Evolutionary conservation across 2,329 filamentous ascomycete genomes (phyloP).

Genomic region (Ciborinia camelliae): DNA sequence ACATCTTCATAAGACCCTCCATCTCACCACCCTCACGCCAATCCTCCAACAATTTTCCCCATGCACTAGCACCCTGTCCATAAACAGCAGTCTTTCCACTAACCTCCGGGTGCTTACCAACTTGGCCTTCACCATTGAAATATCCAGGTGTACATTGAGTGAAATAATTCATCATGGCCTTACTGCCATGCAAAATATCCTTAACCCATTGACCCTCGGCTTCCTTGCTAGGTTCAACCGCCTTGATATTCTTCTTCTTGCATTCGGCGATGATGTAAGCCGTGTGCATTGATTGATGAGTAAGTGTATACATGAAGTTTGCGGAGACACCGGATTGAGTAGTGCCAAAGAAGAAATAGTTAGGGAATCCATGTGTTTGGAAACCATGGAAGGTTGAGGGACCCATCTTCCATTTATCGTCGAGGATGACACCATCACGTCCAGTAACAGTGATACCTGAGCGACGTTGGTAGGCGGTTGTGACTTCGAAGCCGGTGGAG

Average conservation of each 20-base stretch:
- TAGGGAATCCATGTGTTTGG: constrained; percentile 14
- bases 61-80: constrained; percentile 12
- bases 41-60: constrained; percentile 14
- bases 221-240: background rate
- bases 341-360: constrained; percentile 18
- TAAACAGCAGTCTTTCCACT: background rate
- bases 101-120: background rate
- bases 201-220: constrained; percentile 9
- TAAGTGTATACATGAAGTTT: constrained; percentile 18
- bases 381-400: constrained; percentile 13
- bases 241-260: constrained; percentile 1
- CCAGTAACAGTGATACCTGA: constrained; percentile 7
- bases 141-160: constrained; percentile 11
- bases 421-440: background rate
- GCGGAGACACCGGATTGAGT: constrained; percentile 13
- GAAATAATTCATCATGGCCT: constrained; percentile 8
- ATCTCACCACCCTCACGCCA: constrained; percentile 10
- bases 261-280: constrained; percentile 12
- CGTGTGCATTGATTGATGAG: background rate
- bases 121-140: constrained; percentile 14
- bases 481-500: constrained; percentile 57
- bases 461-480: constrained; percentile 29
- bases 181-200: background rate
- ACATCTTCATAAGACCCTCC: constrained; percentile 8
- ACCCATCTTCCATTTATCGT: constrained; percentile 12